Percentiles rank a stretch among this genome's conserved stretches.
These are phyloP conservation scores for Apodospora peruviana DNA, from an alignment of 495 filamentous ascomycete genomes.

Conservation along the genomic window DNA sequence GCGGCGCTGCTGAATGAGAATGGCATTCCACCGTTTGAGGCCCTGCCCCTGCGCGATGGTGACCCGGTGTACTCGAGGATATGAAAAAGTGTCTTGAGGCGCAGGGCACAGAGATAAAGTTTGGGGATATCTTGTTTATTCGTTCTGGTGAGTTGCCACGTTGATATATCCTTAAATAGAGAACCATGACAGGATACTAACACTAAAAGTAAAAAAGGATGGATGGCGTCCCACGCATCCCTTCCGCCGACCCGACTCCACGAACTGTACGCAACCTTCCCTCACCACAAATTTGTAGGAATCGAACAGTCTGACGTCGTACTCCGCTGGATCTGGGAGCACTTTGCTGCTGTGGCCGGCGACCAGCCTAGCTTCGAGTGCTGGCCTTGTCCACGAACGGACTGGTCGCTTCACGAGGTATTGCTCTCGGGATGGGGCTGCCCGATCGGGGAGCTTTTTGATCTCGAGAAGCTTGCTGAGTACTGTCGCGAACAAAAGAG, in stretches of 20 bases:
- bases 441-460: slow-evolving; percentile 46
- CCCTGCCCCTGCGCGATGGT: slow-evolving; percentile 33
- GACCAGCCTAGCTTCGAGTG: slow-evolving; percentile 48
- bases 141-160: slow-evolving; percentile 31
- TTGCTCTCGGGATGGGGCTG: slow-evolving; percentile 44
- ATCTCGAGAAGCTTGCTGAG: slow-evolving; percentile 37
- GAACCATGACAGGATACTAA: background rate
- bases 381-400: slow-evolving; percentile 25
- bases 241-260: slow-evolving; percentile 27
- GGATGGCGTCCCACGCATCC: slow-evolving; percentile 30
- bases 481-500: slow-evolving; percentile 24
- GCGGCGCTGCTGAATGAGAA: slow-evolving; percentile 36
- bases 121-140: slow-evolving; percentile 53
- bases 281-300: slow-evolving; percentile 40
- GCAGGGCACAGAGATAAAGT: slow-evolving; percentile 44
- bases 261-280: slow-evolving; percentile 22
- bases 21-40: slow-evolving; percentile 38
- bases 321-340: slow-evolving; percentile 36
- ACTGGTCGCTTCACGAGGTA: slow-evolving; percentile 35
- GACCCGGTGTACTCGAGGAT: slow-evolving; percentile 42
- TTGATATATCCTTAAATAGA: background rate
- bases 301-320: slow-evolving; percentile 43
- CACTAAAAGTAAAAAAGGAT: slow-evolving; percentile 26
- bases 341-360: slow-evolving; percentile 48
- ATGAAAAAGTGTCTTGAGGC: slow-evolving; percentile 39